Evolutionary conservation across 306 rosid species (phyloP), one percentile per base, ranked within the genome.

Genomic region (Trifolium subterraneum): DNA sequence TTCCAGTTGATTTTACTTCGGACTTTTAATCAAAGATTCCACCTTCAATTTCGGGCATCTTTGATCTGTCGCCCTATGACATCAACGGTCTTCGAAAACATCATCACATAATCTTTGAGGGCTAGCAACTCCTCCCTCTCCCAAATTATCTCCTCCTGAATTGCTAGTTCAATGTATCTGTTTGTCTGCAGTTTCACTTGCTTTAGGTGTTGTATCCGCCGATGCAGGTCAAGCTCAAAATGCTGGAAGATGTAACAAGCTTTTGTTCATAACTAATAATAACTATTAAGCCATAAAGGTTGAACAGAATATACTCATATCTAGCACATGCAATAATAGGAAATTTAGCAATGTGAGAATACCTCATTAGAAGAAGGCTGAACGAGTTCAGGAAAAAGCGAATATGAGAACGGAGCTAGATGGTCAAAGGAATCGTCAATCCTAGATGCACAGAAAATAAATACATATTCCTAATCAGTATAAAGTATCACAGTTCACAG

Each of bases 331-430:
- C 10, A 58, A 13, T 12, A 59, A 61, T 35, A 35, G 16, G 13
- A n/a, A 36, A 7, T n/a, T 63, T 33, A 63, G 27, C 45, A 33
- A 16, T 16, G 27, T 4, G 68, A 36, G 29, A 7, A 63, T 63
- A 63, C 68, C 68, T 63, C 68, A 7, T 12, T 14, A 11, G 68
- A 36, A 36, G 68, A 63, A 36, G 48, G 68, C 48, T 36, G 68
- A 63, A 63, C 48, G 68, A 63, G 36, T 36, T 63, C 48, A 63
- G 48, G 29, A 36, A 36, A 63, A 63, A 63, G 48, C 14, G 35
- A 22, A 10, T 48, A 36, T 18, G 68, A 36, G 29, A 18, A 2
- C 25, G 25, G 68, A 63, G 48, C 48, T 63, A 63, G 68, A 35
- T 19, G 16, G 48, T 18, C 68, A 16, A 18, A 63, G 27, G 29